Percentiles rank a stretch among this genome's conserved stretches.
Conservation (phyloP, 257 asterid species). For the Solanum pinnatisectum region DNA sequence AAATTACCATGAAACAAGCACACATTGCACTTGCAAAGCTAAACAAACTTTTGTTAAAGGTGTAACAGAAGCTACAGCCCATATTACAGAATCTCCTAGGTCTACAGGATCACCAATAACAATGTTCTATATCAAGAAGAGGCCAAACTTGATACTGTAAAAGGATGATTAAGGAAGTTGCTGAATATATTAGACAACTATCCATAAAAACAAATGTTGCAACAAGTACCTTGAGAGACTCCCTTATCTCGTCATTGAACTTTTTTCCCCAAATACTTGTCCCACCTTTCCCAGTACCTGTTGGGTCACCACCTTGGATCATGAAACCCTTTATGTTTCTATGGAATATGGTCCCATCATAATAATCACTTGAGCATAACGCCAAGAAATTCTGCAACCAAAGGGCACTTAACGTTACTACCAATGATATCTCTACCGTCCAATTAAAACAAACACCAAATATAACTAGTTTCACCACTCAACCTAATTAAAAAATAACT, state of each 20-base stretch:
- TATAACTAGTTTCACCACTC: background rate
- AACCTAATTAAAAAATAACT: background rate
- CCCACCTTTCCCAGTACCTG: constrained; percentile 93
- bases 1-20: background rate
- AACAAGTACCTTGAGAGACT: constrained; percentile 79
- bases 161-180: background rate
- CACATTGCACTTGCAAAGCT: background rate
- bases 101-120: background rate
- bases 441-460: background rate
- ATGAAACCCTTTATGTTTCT: constrained; percentile 91
- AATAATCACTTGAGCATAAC: constrained; percentile 81
- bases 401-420: background rate
- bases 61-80: background rate
- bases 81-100: background rate
- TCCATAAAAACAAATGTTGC: background rate
- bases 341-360: constrained; percentile 91
- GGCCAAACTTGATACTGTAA: background rate
- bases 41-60: background rate
- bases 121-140: background rate
- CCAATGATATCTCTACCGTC: background rate
- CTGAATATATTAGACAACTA: background rate
- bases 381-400: constrained; percentile 81
- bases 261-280: constrained; percentile 95
- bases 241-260: constrained; percentile 87
- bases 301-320: constrained; percentile 99